phyloP scores from a whole-genome alignment of 2,329 filamentous ascomycete species.

The Fusarium chaquense region DNA sequence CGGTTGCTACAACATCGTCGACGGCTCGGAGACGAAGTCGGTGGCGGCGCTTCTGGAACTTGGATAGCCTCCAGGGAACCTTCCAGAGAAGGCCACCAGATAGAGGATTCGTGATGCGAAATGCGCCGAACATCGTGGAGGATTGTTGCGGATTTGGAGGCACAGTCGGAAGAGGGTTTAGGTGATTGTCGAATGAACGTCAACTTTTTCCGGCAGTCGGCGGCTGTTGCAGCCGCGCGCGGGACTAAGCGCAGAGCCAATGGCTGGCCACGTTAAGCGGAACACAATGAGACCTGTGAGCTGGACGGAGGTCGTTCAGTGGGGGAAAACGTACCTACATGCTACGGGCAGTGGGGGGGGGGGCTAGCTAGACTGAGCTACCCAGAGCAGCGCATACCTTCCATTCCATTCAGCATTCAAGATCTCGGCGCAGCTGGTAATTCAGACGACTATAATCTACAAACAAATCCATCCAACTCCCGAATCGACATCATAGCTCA shows the following conservation, averaged over 20 bases:
- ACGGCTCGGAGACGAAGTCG: constrained; percentile 85
- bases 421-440: constrained; percentile 1
- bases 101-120: constrained; percentile 82
- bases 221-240: constrained; percentile 34
- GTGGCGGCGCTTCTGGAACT: constrained; percentile 90
- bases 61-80: constrained; percentile 94
- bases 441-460: background rate
- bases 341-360: constrained; percentile 2
- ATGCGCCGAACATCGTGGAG: constrained; percentile 81
- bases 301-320: constrained; percentile 5
- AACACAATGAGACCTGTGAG: constrained; percentile 45
- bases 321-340: background rate
- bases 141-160: constrained; percentile 21
- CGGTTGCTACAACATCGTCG: constrained; percentile 85
- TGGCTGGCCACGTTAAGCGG: constrained; percentile 43
- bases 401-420: constrained; percentile 2
- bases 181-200: constrained; percentile 38
- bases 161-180: constrained; percentile 26
- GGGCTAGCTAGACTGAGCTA: constrained; percentile 3
- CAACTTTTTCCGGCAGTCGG: constrained; percentile 41
- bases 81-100: constrained; percentile 93
- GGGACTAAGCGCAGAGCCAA: constrained; percentile 12
- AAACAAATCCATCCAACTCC: constrained; percentile 6
- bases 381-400: constrained; percentile 2
- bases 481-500: background rate